Evolutionary conservation across 495 filamentous ascomycete species (phyloP), one percentile per base, ranked within the genome.

Genomic region (Penicillium psychrofluorescens): DNA sequence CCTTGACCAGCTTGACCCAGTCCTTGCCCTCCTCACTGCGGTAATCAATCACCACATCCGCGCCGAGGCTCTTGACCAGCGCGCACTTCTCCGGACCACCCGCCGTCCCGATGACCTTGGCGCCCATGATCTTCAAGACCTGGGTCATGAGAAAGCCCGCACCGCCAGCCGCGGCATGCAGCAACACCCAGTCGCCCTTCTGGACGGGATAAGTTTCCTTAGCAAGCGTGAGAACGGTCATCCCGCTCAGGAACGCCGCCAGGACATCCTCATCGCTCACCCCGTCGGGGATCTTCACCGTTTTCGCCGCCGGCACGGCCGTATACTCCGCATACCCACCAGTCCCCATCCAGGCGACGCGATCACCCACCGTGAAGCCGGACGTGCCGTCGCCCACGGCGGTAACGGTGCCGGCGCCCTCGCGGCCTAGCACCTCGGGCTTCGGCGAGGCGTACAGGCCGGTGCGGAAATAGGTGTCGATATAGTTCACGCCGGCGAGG

Each of bases 151-250:
- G 79, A 35, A 83, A 70, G 0, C 91, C 92, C 1, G 89, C 86
- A 5, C 92, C 92, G 35, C 92, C 92, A 8, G 90, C 90, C 0
- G 92, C 92, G 0, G 92, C 91, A 51, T 95, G 88, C 29, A 97
- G 77, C 1, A 98, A 78, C 7, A 92, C 76, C 81, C 83, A 94
- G 45, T 95, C 88, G 1, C 83, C 87, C 58, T 72, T 76, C 54
- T 86, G 68, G 27, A 95, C 85, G 1, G 68, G 58, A 46, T 90
- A 78, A 10, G 84, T 77, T 61, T 95, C 92, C 54, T 85, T 81
- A 9, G 85, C 79, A 33, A 96, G 68, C 0, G 89, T 82, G 27
- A 95, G 67, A 1, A 92, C 91, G 1, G 92, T 97, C 39, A 98
- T 61, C 4, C 87, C 92, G 54, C 95, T 92, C 35, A 96, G 62